Evolutionary conservation across 352 stramenopile species (phyloP).

Genomic region (Aphanomyces cochlioides): DNA sequence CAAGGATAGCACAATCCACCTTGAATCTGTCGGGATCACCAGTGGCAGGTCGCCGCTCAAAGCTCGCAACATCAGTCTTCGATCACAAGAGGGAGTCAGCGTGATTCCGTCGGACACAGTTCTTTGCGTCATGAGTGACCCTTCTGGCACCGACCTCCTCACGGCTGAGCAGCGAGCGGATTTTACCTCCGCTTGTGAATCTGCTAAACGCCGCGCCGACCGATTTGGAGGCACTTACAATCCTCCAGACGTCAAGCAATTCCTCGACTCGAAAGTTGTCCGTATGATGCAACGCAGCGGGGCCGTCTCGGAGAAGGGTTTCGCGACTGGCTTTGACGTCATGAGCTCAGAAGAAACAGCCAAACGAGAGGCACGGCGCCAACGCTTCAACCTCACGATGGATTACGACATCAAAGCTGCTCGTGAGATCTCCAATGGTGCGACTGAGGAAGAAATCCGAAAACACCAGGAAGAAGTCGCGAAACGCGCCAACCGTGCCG

Average conservation of each 20-base stretch:
- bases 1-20: slow-evolving; percentile 32
- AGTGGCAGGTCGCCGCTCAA: slow-evolving; percentile 60
- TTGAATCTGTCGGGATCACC: slow-evolving; percentile 56
- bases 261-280: slow-evolving; percentile 72
- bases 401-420: slow-evolving; percentile 62
- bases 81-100: slow-evolving; percentile 7
- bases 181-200: slow-evolving; percentile 47
- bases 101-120: slow-evolving; percentile 38
- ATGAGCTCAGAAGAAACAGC: slow-evolving; percentile 53
- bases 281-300: slow-evolving; percentile 70
- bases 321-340: slow-evolving; percentile 50
- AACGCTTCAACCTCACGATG: slow-evolving; percentile 67
- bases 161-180: slow-evolving; percentile 46
- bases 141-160: slow-evolving; percentile 56
- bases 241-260: slow-evolving; percentile 67
- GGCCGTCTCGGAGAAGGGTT: slow-evolving; percentile 54
- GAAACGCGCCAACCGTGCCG: slow-evolving; percentile 58
- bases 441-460: slow-evolving; percentile 71
- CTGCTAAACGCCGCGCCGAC: slow-evolving; percentile 47
- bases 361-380: slow-evolving; percentile 73
- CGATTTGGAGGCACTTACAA: slow-evolving; percentile 65
- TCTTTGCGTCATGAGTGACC: slow-evolving; percentile 54
- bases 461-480: slow-evolving; percentile 55
- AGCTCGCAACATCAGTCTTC: slow-evolving; percentile 45
- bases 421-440: slow-evolving; percentile 51